Evolutionary conservation across 805 yeast species (phyloP), one percentile per base, ranked within the genome.

Genomic region (Barnettozyma populi): DNA sequence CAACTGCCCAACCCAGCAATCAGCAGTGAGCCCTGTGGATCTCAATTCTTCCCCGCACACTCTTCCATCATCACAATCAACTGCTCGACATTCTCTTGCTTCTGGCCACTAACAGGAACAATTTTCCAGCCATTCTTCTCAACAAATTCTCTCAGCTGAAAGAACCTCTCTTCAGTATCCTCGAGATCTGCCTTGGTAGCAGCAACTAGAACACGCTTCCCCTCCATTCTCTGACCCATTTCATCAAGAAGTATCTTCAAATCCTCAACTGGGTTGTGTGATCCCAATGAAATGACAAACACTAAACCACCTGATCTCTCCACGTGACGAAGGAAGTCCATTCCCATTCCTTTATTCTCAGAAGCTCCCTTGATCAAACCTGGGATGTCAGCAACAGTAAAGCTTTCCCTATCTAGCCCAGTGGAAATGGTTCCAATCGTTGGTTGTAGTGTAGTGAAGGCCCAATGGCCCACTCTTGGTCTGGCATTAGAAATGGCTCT

Each of bases 351-450:
- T 62, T 77, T 83, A 61, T 90, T 86, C 42, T 80, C 69, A 7
- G 81, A 76, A 0, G 99, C 98, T 7, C 96, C 97, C 63, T 82
- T 76, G 50, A 94, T 86, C 40, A 94, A 85, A 7, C 99, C 99
- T 0, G 99, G 99, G 49, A 94, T 94, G 69, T 94, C 99, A 1
- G 98, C 98, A 1, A 94, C 97, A 0, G 97, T 87, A 63, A 92
- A 90, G 3, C 71, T 65, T 4, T 78, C 79, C 49, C 75, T 74
- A 54, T 82, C 86, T 2, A 84, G 75, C 1, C 84, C 77, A 19
- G 81, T 64, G 41, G 75, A 73, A 13, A 94, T 86, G 0, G 97
- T 92, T 4, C 99, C 99, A 43, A 94, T 79, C 0, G 89, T 84
- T 1, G 99, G 99, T 51, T 83, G 88, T 45, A 94, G 68, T 0